phyloP scores from a whole-genome alignment of 179 eudicot species.

The Amaranthus tricolor region DNA sequence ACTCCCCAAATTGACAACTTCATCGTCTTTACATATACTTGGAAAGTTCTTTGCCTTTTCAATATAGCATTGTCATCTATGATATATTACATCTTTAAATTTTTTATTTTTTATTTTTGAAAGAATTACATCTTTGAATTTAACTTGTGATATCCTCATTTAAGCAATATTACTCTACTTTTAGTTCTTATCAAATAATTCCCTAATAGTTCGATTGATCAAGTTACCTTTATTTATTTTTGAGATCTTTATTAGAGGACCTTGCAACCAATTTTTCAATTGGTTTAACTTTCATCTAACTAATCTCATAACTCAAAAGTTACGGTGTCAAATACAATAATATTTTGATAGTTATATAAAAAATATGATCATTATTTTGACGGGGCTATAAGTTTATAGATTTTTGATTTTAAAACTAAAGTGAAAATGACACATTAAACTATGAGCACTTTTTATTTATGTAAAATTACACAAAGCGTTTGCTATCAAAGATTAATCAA shows the following conservation, averaged over 20 bases:
- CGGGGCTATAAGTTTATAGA: too few relatives aligned
- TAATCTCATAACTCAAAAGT: neutral
- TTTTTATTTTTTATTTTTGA: neutral
- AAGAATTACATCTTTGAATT: neutral
- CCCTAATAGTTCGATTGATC: neutral
- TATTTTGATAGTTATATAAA: too few relatives aligned
- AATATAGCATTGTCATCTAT: neutral
- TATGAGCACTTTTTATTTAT: too few relatives aligned
- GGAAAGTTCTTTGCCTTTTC: constrained; percentile 15
- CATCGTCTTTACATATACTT: constrained; percentile 4
- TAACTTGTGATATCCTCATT: constrained; percentile 1
- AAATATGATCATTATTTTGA: too few relatives aligned
- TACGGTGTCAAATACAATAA: too few relatives aligned
- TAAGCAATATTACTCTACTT: neutral
- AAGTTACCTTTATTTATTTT: neutral
- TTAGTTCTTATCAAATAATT: neutral
- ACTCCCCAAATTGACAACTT: constrained; percentile 26
- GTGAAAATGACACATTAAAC: too few relatives aligned
- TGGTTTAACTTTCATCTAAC: neutral
- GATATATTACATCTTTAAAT: neutral
- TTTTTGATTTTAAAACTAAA: too few relatives aligned
- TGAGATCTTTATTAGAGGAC: neutral
- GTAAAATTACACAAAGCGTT: too few relatives aligned
- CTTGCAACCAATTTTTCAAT: too few relatives aligned
- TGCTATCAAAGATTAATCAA: too few relatives aligned